phyloP scores from a whole-genome alignment of 768 basidiomycete genomes.

The Podaxis rugospora region DNA sequence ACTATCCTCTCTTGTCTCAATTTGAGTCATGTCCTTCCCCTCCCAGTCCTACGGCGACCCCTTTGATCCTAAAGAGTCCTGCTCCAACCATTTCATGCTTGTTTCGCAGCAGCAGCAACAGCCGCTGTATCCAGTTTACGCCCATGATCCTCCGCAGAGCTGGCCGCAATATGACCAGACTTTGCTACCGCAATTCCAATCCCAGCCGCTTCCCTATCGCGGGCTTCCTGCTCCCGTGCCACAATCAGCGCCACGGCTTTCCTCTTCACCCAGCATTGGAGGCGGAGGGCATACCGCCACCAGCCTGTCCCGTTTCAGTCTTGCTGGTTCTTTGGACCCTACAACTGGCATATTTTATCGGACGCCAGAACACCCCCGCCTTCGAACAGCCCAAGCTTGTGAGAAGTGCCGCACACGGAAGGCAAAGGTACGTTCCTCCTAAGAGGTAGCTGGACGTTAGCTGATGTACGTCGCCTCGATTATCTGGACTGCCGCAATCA shows the following conservation, averaged over 20 bases:
- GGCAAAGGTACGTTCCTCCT: slow-evolving; percentile 52
- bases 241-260: slow-evolving; percentile 24
- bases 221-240: slow-evolving; percentile 19
- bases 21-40: slow-evolving; percentile 7
- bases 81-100: background rate
- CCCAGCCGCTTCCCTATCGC: slow-evolving; percentile 14
- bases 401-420: slow-evolving; percentile 71
- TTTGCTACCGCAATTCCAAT: slow-evolving; percentile 12
- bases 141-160: slow-evolving; percentile 16
- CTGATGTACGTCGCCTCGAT: background rate
- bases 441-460: background rate
- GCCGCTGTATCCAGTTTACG: background rate
- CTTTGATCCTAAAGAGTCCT: background rate
- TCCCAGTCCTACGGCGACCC: slow-evolving; percentile 5
- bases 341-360: slow-evolving; percentile 64
- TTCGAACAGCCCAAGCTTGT: slow-evolving; percentile 72
- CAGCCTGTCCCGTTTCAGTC: slow-evolving; percentile 13
- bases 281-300: slow-evolving; percentile 10
- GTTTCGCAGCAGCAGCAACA: slow-evolving; percentile 1
- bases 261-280: slow-evolving; percentile 21
- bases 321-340: slow-evolving; percentile 62
- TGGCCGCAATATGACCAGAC: slow-evolving; percentile 26
- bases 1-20: background rate
- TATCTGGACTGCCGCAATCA: slow-evolving; percentile 20
- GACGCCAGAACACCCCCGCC: slow-evolving; percentile 56